phyloP scores from a whole-genome alignment of 495 filamentous ascomycete genomes.

The Daldinia decipiens region DNA sequence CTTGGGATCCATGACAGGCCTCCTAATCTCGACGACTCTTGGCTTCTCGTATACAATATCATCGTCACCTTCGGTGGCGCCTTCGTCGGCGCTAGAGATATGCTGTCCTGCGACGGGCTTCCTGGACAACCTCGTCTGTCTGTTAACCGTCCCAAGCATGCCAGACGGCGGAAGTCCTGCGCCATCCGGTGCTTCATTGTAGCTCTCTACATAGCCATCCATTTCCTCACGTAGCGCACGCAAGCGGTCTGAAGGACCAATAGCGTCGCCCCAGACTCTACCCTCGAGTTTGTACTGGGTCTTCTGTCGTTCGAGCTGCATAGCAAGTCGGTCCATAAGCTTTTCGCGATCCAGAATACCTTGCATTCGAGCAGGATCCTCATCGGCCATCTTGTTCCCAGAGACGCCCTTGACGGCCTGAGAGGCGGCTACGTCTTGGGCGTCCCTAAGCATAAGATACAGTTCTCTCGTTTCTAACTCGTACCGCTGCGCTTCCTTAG shows the following conservation, averaged over 20 bases:
- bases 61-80: slow-evolving; percentile 57
- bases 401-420: slow-evolving; percentile 77
- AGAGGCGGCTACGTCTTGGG: slow-evolving; percentile 91
- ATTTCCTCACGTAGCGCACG: slow-evolving; percentile 94
- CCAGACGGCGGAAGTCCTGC: slow-evolving; percentile 55
- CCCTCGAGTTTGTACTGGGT: slow-evolving; percentile 98
- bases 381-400: slow-evolving; percentile 64
- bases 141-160: slow-evolving; percentile 71
- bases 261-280: slow-evolving; percentile 86
- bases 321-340: slow-evolving; percentile 91
- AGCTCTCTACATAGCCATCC: slow-evolving; percentile 70
- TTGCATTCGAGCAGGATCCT: slow-evolving; percentile 80
- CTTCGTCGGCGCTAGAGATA: slow-evolving; percentile 56
- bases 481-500: slow-evolving; percentile 92
- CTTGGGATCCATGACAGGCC: slow-evolving; percentile 77
- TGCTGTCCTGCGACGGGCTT: slow-evolving; percentile 60
- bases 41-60: slow-evolving; percentile 71
- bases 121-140: slow-evolving; percentile 66
- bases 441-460: slow-evolving; percentile 98
- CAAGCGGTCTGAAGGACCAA: slow-evolving; percentile 87
- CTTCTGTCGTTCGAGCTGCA: slow-evolving; percentile 95
- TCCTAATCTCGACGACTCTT: slow-evolving; percentile 71
- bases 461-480: slow-evolving; percentile 95
- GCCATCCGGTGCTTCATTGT: slow-evolving; percentile 48
- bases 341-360: slow-evolving; percentile 92